These are phyloP conservation scores for Monosporozyma solicola DNA, from an alignment of 805 yeast genomes.

Conservation along the genomic window DNA sequence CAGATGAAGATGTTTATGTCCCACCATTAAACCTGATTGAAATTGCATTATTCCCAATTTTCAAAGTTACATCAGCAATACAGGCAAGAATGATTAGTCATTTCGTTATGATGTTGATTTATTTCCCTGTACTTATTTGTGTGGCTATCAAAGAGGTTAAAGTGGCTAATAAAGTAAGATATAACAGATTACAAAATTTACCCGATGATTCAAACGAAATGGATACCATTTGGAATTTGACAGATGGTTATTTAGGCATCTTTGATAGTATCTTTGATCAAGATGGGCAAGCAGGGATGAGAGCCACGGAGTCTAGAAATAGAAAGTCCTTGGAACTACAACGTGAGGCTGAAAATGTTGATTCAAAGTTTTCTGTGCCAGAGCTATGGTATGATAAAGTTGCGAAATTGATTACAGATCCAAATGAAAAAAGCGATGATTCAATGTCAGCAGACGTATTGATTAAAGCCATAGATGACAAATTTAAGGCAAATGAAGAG, in stretches of 20 bases:
- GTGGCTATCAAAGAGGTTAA: constrained; percentile 58
- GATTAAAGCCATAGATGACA: neutral
- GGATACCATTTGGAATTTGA: constrained; percentile 74
- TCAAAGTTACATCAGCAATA: constrained; percentile 22
- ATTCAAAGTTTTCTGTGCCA: constrained; percentile 56
- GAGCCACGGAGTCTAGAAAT: constrained; percentile 31
- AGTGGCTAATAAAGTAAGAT: constrained; percentile 59
- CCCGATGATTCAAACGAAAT: constrained; percentile 74
- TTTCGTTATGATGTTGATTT: constrained; percentile 52
- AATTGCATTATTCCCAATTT: constrained; percentile 39
- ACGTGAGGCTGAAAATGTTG: constrained; percentile 53
- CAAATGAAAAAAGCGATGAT: neutral
- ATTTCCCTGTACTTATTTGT: constrained; percentile 55
- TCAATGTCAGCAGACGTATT: neutral
- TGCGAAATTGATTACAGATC: constrained; percentile 15
- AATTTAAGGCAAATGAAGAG: neutral
- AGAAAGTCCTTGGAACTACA: constrained; percentile 37
- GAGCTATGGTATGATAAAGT: constrained; percentile 46
- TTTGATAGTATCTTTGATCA: constrained; percentile 18
- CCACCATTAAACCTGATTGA: constrained; percentile 81
- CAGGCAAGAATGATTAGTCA: constrained; percentile 38
- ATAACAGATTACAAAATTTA: constrained; percentile 53
- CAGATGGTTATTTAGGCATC: constrained; percentile 54
- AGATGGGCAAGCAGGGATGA: constrained; percentile 14
- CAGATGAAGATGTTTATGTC: constrained; percentile 75